phyloP scores from a whole-genome alignment of 2,329 filamentous ascomycete genomes.

The Sarocladium oryzae region DNA sequence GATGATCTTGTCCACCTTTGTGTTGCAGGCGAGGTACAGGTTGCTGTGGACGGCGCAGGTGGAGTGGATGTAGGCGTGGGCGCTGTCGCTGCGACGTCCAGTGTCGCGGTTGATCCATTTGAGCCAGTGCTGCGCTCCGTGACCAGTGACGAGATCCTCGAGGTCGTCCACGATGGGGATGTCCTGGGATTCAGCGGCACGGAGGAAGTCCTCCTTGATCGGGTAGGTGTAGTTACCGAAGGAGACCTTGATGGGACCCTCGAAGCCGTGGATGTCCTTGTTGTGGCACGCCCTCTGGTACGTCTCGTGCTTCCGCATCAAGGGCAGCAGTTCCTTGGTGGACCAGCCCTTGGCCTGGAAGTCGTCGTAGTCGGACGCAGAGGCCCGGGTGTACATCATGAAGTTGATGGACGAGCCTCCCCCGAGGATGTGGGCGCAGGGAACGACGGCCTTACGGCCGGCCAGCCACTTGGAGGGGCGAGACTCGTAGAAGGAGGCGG shows the following conservation, averaged over 20 bases:
- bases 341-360: slow-evolving; percentile 77
- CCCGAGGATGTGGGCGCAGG: slow-evolving; percentile 65
- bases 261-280: slow-evolving; percentile 64
- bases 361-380: slow-evolving; percentile 68
- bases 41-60: slow-evolving; percentile 65
- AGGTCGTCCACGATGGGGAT: slow-evolving; percentile 70
- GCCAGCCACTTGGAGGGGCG: slow-evolving; percentile 65
- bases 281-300: slow-evolving; percentile 63
- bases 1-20: slow-evolving; percentile 71
- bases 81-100: slow-evolving; percentile 68
- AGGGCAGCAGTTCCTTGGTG: slow-evolving; percentile 65
- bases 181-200: slow-evolving; percentile 65
- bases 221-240: slow-evolving; percentile 78
- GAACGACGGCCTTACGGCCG: slow-evolving; percentile 67
- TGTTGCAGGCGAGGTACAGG: slow-evolving; percentile 66
- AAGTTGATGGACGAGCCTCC: slow-evolving; percentile 73
- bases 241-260: slow-evolving; percentile 76
- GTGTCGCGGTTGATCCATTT: slow-evolving; percentile 73
- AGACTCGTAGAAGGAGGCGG: slow-evolving; percentile 75
- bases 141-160: slow-evolving; percentile 62
- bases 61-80: slow-evolving; percentile 71
- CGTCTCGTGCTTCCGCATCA: slow-evolving; percentile 78
- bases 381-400: slow-evolving; percentile 71
- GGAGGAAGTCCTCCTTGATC: slow-evolving; percentile 74
- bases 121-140: slow-evolving; percentile 75